Base-by-base conservation (phyloP, 164 flowering plant genomes). In the Buxus sempervirens region DNA sequence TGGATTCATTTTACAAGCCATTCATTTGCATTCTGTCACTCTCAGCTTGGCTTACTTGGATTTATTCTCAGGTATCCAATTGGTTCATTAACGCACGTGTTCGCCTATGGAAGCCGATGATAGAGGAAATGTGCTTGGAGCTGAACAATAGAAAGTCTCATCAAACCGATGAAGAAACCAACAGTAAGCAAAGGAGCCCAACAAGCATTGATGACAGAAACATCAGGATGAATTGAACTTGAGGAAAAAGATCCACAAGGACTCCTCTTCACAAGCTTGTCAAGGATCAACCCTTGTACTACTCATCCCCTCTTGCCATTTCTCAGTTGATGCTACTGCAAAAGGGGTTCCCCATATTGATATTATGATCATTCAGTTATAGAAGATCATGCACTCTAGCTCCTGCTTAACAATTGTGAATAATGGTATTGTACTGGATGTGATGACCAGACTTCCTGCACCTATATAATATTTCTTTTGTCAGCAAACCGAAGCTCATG, bases 51-150 rank as follows among this genome's bases (percentile, higher is more conserved):
- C 20, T 25, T 8, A 21, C 58, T 64, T 62, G 58, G 68, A 19
- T 67, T 18, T 23, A 24, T 60, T 15, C 42, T 57, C 74, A 91
- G 97, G 97, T 91, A 26, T 87, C 97, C 9, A 91, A 82, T 60
- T 90, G 96, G 96, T 90, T 90, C 58, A 90, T 90, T 66, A 90
- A 90, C 75, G 96, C 96, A 36, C 81, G 96, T 10, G 96, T 90
- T 71, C 90, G 96, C 7, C 88, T 90, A 1, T 90, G 96, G 96
- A 90, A 88, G 65, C 96, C 96, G 28, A 79, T 90, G 89, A 87
- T 90, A 1, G 96, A 90, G 65, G 96, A 88, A 63, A 90, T 90
- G 96, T 88, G 83, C 78, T n/a, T 73, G 72, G 92, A 90, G 70
- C 70, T 78, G 24, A 76, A 79, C 64, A 67, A 73, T 25, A 77